Conservation (phyloP, 2,329 filamentous ascomycete species). For the Penicillium sp. region DNA sequence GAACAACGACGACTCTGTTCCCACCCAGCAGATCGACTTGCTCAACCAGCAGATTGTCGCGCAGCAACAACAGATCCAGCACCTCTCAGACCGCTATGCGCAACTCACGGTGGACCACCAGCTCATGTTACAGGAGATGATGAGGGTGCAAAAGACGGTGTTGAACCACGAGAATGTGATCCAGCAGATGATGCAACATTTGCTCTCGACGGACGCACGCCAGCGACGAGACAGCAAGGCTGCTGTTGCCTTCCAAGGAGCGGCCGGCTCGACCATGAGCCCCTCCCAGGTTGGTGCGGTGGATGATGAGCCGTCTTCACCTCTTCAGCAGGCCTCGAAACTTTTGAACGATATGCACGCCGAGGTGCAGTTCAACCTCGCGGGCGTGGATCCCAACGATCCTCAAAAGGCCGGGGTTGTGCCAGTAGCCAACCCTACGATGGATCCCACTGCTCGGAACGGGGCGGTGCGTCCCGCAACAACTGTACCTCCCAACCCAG, state of each 20-base stretch:
- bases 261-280: constrained; percentile 42
- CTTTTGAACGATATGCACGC: constrained; percentile 64
- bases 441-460: constrained; percentile 51
- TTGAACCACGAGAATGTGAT: constrained; percentile 70
- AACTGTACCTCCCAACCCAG: constrained; percentile 48
- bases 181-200: constrained; percentile 67
- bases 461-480: constrained; percentile 44
- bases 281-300: constrained; percentile 47
- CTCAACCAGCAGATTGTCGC: constrained; percentile 85
- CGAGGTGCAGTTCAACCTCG: constrained; percentile 62
- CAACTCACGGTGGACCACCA: constrained; percentile 69
- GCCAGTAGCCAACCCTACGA: constrained; percentile 56
- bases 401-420: constrained; percentile 56
- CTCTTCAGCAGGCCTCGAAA: constrained; percentile 66
- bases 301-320: constrained; percentile 65
- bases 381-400: constrained; percentile 65
- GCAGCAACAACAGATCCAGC: constrained; percentile 88
- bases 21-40: constrained; percentile 83
- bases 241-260: constrained; percentile 39
- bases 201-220: constrained; percentile 64
- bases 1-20: constrained; percentile 70
- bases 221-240: constrained; percentile 60
- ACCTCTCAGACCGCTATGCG: constrained; percentile 78
- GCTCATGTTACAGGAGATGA: constrained; percentile 62
- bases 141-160: constrained; percentile 67